Conservation (phyloP, 495 filamentous ascomycete genomes). For the Penicillium soppii region DNA sequence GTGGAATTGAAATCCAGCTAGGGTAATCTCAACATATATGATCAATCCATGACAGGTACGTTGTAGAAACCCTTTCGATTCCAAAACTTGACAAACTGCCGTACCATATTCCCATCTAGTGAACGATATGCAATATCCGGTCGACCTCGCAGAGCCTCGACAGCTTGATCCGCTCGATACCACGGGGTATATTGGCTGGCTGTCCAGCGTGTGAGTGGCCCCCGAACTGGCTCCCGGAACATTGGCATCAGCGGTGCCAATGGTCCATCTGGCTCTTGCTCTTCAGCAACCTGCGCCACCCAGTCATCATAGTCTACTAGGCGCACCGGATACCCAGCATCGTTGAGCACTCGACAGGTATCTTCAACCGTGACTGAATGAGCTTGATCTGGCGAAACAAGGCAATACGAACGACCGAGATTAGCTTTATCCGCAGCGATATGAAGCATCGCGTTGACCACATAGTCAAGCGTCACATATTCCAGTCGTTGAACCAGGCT, state of each 20-base stretch:
- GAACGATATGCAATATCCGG: not conserved
- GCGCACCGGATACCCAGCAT: slow-evolving; percentile 7
- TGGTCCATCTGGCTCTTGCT: not conserved
- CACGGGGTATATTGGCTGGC: slow-evolving; percentile 1
- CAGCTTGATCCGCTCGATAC: not conserved
- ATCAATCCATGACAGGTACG: too few relatives aligned
- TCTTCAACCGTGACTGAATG: slow-evolving; percentile 9
- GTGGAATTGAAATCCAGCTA: too few relatives aligned
- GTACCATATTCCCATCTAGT: too few relatives aligned
- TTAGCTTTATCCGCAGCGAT: slow-evolving; percentile 11
- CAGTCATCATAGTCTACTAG: slow-evolving; percentile 13
- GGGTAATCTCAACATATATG: too few relatives aligned
- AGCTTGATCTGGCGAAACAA: slow-evolving; percentile 2
- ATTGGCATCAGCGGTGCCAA: slow-evolving; percentile 11
- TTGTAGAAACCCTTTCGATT: too few relatives aligned
- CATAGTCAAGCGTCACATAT: slow-evolving; percentile 21
- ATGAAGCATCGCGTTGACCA: slow-evolving; percentile 13
- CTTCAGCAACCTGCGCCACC: not conserved
- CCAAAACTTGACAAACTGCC: too few relatives aligned
- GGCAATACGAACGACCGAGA: slow-evolving; percentile 2
- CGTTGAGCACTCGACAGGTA: slow-evolving; percentile 3
- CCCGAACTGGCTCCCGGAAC: slow-evolving; percentile 10
- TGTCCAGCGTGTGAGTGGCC: slow-evolving; percentile 4
- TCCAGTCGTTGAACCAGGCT: slow-evolving; percentile 8
- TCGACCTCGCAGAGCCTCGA: not conserved